phyloP scores from a whole-genome alignment of 805 yeast species.

The Teunomyces barrocoloradensis region DNA sequence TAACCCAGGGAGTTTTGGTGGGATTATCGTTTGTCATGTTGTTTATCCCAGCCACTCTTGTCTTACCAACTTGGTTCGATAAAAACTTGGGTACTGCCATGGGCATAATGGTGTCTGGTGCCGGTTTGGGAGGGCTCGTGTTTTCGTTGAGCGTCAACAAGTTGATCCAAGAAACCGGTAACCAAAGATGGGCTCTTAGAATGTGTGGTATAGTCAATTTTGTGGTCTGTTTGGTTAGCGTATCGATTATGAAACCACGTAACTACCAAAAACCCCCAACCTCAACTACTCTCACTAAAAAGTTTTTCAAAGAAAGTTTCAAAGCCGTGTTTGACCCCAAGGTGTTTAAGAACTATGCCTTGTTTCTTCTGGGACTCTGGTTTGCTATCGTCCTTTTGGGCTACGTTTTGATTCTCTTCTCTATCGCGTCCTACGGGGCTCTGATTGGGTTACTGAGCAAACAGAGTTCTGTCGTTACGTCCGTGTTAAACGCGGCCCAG shows the following conservation, averaged over 20 bases:
- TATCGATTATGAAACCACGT: conserved; percentile 46
- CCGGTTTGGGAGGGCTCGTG: conserved; percentile 52
- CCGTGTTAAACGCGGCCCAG: conserved; percentile 42
- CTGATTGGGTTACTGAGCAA: conserved; percentile 42
- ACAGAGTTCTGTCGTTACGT: conserved; percentile 33
- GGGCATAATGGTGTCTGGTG: conserved; percentile 48
- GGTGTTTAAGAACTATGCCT: conserved; percentile 23
- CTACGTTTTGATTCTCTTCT: conserved; percentile 34
- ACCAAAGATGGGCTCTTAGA: conserved; percentile 45
- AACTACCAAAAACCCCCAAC: conserved; percentile 26
- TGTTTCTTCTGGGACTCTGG: conserved; percentile 30
- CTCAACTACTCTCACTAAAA: conserved; percentile 19
- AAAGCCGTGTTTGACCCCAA: conserved; percentile 34
- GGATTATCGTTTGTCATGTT: conserved; percentile 48
- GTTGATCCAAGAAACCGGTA: conserved; percentile 40
- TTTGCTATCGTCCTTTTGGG: conserved; percentile 37
- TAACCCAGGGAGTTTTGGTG: conserved; percentile 51
- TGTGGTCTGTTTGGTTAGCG: conserved; percentile 33
- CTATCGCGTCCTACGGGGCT: conserved; percentile 38
- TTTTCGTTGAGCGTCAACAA: conserved; percentile 43
- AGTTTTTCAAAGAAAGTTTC: conserved; percentile 19
- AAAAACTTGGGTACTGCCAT: conserved; percentile 44
- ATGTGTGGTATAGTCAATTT: conserved; percentile 34
- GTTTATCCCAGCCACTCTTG: conserved; percentile 42
- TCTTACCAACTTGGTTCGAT: conserved; percentile 50